phyloP scores from a whole-genome alignment of 495 filamentous ascomycete species.

The Xylaria grammica region DNA sequence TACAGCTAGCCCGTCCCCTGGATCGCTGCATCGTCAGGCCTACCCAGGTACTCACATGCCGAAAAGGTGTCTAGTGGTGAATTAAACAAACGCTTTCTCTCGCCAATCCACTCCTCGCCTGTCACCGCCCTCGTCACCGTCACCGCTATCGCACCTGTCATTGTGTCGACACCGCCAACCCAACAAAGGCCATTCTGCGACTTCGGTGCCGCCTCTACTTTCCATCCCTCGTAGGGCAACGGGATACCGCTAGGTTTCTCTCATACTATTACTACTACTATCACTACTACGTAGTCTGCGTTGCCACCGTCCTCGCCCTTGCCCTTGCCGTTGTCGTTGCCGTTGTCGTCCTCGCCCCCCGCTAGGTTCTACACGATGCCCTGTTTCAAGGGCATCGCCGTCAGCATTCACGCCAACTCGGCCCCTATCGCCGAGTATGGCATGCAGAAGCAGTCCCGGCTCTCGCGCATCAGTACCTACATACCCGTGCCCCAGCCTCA shows the following conservation, averaged over 20 bases:
- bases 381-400: conserved; percentile 96
- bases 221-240: background rate
- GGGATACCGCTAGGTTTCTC: background rate
- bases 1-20: too few relatives aligned
- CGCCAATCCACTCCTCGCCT: background rate
- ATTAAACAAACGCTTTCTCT: background rate
- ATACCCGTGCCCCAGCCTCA: conserved; percentile 92
- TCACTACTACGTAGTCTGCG: background rate
- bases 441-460: conserved; percentile 88
- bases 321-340: background rate
- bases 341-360: background rate
- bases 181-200: background rate
- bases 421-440: conserved; percentile 90
- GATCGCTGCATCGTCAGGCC: background rate
- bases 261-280: background rate
- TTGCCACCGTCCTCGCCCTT: background rate
- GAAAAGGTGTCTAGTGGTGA: background rate
- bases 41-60: background rate
- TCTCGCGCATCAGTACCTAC: conserved; percentile 92
- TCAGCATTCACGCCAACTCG: conserved; percentile 92
- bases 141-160: too few relatives aligned
- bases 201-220: background rate
- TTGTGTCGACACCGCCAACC: background rate
- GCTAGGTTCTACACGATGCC: conserved; percentile 65
- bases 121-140: background rate